phyloP scores from a whole-genome alignment of 2,329 filamentous ascomycete genomes.

The Sporothrix euskadiensis region DNA sequence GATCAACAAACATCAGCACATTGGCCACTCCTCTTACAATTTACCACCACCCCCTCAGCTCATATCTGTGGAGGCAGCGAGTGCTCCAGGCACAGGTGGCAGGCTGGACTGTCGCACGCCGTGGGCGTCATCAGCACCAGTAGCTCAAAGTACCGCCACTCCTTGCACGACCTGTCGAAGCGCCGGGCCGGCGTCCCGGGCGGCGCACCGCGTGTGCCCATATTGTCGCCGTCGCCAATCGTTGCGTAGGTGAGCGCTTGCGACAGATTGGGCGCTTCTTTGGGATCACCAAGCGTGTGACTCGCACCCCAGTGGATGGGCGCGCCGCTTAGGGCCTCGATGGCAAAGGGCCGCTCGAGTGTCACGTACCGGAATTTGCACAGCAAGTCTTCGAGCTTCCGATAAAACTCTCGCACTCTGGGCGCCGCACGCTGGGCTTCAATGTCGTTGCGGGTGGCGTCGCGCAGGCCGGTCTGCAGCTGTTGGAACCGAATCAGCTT shows the following conservation, averaged over 20 bases:
- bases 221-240: not conserved
- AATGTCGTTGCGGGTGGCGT: not conserved
- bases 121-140: not conserved
- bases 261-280: not conserved
- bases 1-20: not conserved
- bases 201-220: not conserved
- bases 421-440: not conserved
- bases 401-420: not conserved
- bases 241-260: not conserved
- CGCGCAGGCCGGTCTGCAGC: not conserved
- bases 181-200: not conserved
- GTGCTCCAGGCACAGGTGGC: not conserved
- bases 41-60: not conserved
- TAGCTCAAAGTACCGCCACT: constrained; percentile 15
- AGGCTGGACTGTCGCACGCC: not conserved
- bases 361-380: not conserved
- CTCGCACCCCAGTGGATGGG: not conserved
- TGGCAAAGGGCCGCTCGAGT: not conserved
- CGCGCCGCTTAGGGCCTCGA: not conserved
- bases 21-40: not conserved
- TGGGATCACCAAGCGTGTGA: not conserved
- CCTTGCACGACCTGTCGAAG: constrained; percentile 1
- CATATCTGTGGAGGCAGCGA: constrained; percentile 21
- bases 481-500: constrained; percentile 22
- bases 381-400: not conserved